A percentile compares a stretch with the other conserved stretches of the same genome.
phyloP scores from a whole-genome alignment of 768 basidiomycete genomes.

The Russula sp. region DNA sequence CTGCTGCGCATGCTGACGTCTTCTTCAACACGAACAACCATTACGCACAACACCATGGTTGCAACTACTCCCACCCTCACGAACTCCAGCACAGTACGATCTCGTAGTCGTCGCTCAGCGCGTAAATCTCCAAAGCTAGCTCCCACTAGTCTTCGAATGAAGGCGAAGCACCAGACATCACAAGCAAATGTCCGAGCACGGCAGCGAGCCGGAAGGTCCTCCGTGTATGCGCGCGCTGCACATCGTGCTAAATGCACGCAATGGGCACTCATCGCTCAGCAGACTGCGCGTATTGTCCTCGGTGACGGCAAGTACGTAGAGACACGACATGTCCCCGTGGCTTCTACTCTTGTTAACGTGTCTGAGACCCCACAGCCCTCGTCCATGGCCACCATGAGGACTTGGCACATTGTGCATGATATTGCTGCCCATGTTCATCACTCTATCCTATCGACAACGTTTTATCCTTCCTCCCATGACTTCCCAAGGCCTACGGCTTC shows the following conservation, averaged over 20 bases:
- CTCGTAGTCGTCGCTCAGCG: background rate
- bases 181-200: background rate
- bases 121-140: background rate
- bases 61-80: background rate
- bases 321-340: slow-evolving; percentile 19
- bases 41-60: slow-evolving; percentile 1
- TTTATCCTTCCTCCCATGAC: slow-evolving; percentile 11
- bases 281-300: slow-evolving; percentile 17
- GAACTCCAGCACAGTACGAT: background rate
- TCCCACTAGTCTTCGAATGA: background rate
- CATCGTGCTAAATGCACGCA: slow-evolving; percentile 15
- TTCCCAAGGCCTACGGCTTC: background rate
- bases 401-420: slow-evolving; percentile 21
- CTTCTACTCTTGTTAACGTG: slow-evolving; percentile 16
- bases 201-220: slow-evolving; percentile 1
- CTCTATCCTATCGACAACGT: slow-evolving; percentile 8
- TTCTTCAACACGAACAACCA: slow-evolving; percentile 2
- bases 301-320: slow-evolving; percentile 23
- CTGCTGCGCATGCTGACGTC: background rate
- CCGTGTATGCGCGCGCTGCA: slow-evolving; percentile 12
- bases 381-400: slow-evolving; percentile 4
- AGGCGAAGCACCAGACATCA: background rate
- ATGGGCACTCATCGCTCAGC: slow-evolving; percentile 19
- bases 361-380: slow-evolving; percentile 15
- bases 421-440: slow-evolving; percentile 14